Evolutionary conservation across 148 eudicot species (phyloP), one percentile per base, ranked within the genome.

Genomic region (Heliosperma pusillum): DNA sequence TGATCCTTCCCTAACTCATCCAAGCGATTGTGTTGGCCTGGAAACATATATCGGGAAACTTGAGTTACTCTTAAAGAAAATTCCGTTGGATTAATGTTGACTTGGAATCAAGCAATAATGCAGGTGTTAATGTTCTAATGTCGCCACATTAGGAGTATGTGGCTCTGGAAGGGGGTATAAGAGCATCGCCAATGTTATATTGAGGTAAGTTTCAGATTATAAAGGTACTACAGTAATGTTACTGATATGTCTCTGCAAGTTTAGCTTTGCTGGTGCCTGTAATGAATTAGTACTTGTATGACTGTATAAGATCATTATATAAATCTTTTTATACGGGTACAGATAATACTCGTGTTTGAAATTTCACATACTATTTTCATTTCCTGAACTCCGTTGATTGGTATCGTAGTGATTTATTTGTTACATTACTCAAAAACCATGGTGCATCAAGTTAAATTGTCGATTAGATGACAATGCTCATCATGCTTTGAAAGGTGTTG

Each of bases 41-140:
- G 82, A 79, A 76, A 81, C 69, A 60, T 85, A 82, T 70, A 56
- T 60, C 33, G 63, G 63, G 65, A 83, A 86, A 82, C 88, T 94
- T 42, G 80, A 83, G 68, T 71, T 77, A 59, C 88, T 94, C 66
- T 27, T 89, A 52, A 72, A 74, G 7, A 36, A 76, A 72, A 25
- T 80, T 85, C 60, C 81, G 85, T 45, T 78, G 45, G 63, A 55
- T 85, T 12, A 76, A 83, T 79, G 83, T 86, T 74, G 69, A 78
- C 64, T 76, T 82, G 25, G 77, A 67, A 45, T 21, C 19, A 69
- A 36, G 3, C 42, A 12, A 66, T 0, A 66, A n/a, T 36, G 70
- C 15, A 9, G 25, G 26, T 75, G 25, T 53, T 66, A 29, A 68
- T 57, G 78, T 68, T 67, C 33, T 42, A 19, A 24, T 15, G 56